Evolutionary conservation across 2,329 filamentous ascomycete genomes (phyloP).

Genomic region (Clarireedia monteithiana): DNA sequence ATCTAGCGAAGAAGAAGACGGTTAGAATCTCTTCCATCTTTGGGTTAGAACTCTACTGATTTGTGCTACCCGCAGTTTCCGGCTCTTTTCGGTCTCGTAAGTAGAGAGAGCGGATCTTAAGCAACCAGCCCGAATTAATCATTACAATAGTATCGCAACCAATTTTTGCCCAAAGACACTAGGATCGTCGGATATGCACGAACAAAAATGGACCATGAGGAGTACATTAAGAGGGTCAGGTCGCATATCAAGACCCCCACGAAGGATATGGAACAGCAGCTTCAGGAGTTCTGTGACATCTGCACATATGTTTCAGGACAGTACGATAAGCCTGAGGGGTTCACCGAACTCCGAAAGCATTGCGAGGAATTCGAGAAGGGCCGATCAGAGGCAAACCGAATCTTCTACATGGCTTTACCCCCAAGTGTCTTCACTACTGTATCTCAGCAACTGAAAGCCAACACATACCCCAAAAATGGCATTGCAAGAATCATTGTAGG

Average conservation of each 20-base stretch:
- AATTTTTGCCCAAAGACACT: conserved; percentile 95
- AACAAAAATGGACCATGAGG: conserved; percentile 97
- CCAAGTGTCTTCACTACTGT: conserved; percentile 98
- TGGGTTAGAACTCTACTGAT: conserved; percentile 14
- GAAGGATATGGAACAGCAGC: conserved; percentile 92
- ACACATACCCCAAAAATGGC: conserved; percentile 87
- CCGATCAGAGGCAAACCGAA: conserved; percentile 74
- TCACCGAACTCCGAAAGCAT: conserved; percentile 77
- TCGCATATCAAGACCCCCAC: conserved; percentile 99
- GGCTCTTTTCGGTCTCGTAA: conserved; percentile 91
- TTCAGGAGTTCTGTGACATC: conserved; percentile 78
- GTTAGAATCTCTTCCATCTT: conserved; percentile 39
- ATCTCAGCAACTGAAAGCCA: conserved; percentile 92
- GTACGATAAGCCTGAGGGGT: conserved; percentile 95
- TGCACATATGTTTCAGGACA: conserved; percentile 96
- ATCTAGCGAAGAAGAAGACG: conserved; percentile 99
- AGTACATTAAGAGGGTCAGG: conserved; percentile 89
- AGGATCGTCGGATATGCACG: conserved; percentile 97
- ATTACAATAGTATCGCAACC: conserved; percentile 76
- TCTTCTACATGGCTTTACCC: conserved; percentile 99
- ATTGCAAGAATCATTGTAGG: conserved; percentile 90
- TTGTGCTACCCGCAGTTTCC: conserved; percentile 62
- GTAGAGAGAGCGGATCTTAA: conserved; percentile 33
- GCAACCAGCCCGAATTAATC: conserved; percentile 12
- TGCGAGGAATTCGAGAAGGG: conserved; percentile 78